Base-by-base conservation (phyloP, 257 asterid genomes). In the Ilex asprella region DNA sequence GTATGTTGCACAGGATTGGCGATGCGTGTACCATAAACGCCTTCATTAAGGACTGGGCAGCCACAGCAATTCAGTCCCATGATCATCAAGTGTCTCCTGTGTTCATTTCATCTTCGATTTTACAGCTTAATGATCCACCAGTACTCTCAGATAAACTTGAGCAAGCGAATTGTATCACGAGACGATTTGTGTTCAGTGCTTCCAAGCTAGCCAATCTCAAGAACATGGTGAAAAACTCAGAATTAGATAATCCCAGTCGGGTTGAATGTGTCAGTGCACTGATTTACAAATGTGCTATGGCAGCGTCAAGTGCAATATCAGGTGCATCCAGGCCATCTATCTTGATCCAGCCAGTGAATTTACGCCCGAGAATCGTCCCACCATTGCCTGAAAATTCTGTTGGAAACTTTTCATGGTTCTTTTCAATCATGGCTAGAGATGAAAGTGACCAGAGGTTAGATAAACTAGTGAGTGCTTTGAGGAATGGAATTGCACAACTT, bases 231-330 rank as follows among this genome's bases (percentile, higher is more conserved):
- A 3, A 7, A 29, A 21, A 39, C 13, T 8, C 66, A 29, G 70
- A 57, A 16, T 30, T 58, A 21, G 30, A 51, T 14, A 51, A 64
- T 64, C 75, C 63, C 13, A 70, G 46, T 2, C 43, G 63, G 16
- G 58, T 59, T 5, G 62, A 70, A 14, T 70, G 58, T 2, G 39
- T 64, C 21, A 43, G 43, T 2, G 66, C 75, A 3, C 53, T 70
- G 16, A 57, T 64, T 2, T 59, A 64, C 43, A 70, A 47, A 16
- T 64, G 70, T 15, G 61, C 61, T 1, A 44, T 21, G 46, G 63
- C 56, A 2, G 65, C 70, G 6, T 27, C 52, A 16, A 30, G 27
- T 12, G 66, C 52, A 8, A 39, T 39, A 3, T 30, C 61, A 7
- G 59, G 49, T 7, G 21, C 43, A 3, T 31, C 12, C 14, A 58